These are phyloP conservation scores for Kwoniella sp. DNA, from an alignment of 768 basidiomycete species.

Conservation along the genomic window DNA sequence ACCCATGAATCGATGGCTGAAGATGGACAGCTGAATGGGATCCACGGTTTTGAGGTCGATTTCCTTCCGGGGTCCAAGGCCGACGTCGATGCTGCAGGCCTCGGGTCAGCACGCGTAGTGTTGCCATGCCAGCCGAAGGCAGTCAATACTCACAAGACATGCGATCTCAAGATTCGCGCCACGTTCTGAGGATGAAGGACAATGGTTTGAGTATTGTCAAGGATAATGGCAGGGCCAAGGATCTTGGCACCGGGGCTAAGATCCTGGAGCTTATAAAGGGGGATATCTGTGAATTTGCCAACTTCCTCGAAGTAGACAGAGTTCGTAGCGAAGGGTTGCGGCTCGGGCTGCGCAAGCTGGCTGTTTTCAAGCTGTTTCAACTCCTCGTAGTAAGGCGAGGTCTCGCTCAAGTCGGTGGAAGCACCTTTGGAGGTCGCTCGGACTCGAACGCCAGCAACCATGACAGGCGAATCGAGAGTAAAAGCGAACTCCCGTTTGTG, in stretches of 20 bases:
- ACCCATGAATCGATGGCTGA: constrained; percentile 96
- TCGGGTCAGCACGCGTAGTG: not conserved
- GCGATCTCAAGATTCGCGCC: constrained; percentile 35
- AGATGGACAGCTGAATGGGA: constrained; percentile 71
- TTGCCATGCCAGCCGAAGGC: not conserved
- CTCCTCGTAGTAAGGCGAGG: constrained; percentile 31
- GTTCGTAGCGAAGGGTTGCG: constrained; percentile 27
- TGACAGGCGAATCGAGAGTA: constrained; percentile 58
- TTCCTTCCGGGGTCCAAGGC: constrained; percentile 38
- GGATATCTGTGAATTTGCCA: constrained; percentile 28
- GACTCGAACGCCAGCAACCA: constrained; percentile 45
- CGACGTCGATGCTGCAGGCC: constrained; percentile 37
- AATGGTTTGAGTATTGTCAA: constrained; percentile 94
- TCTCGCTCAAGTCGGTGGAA: constrained; percentile 25
- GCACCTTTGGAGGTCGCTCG: constrained; percentile 27
- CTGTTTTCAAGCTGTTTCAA: constrained; percentile 24
- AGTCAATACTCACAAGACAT: constrained; percentile 29
- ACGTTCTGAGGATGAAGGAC: constrained; percentile 64
- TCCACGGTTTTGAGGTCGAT: constrained; percentile 37
- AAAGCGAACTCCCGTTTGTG: constrained; percentile 57
- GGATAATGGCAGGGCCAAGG: constrained; percentile 84
- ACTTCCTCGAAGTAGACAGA: constrained; percentile 42
- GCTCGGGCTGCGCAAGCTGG: constrained; percentile 3
- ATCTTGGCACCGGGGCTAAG: constrained; percentile 34
- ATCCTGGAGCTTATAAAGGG: constrained; percentile 32